These are phyloP conservation scores for Platanus orientalis DNA, from an alignment of 164 flowering plant species.

Conservation along the genomic window DNA sequence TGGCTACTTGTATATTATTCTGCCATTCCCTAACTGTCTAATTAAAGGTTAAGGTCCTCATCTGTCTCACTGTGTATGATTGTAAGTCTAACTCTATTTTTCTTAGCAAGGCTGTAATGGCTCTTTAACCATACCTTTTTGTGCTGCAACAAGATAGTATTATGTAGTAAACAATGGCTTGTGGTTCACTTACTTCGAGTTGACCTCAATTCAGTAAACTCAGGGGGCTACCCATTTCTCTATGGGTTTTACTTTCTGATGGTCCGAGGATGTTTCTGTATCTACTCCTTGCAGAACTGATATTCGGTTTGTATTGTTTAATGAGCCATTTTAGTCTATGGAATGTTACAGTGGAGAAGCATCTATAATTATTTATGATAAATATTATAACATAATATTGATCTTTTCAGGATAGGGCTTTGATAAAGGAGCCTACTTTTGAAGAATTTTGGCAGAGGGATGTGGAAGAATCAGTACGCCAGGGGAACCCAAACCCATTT, in stretches of 20 bases:
- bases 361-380: conserved; percentile 1
- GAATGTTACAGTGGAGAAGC: not conserved
- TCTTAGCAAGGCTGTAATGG: no score
- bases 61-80: no score
- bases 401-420: conserved; percentile 52
- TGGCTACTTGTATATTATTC: no score
- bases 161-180: not conserved
- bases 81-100: no score
- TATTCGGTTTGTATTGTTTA: no score
- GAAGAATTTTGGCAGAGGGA: conserved; percentile 77
- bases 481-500: conserved; percentile 65
- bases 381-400: not conserved
- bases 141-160: not conserved
- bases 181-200: not conserved
- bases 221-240: not conserved
- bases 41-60: no score
- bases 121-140: not conserved
- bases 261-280: not conserved
- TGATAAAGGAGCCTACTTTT: conserved; percentile 45
- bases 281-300: not conserved
- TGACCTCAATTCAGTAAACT: not conserved
- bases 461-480: conserved; percentile 91
- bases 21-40: no score
- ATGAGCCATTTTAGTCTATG: no score
- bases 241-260: not conserved